Evolutionary conservation across 164 flowering plant species (phyloP), one percentile per base, ranked within the genome.

Genomic region (Houttuynia cordata): DNA sequence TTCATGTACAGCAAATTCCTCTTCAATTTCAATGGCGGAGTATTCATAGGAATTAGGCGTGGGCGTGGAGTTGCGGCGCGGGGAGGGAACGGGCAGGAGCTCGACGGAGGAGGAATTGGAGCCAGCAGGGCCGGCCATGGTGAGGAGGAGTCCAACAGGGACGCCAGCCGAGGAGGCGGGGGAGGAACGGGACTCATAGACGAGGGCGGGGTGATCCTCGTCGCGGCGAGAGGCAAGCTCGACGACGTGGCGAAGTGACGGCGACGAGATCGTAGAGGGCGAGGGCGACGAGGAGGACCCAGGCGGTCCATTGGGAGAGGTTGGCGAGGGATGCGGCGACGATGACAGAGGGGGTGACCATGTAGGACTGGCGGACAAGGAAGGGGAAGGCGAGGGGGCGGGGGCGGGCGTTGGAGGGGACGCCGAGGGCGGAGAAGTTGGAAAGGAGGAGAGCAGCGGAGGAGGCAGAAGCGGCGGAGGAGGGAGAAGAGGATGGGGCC

Each of bases 271-370:
- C 98, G 73, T 92, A 92, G 51, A 87, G 39, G 18, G 96, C 91
- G 78, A 92, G 65, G 0, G 91, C 89, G 51, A 89, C 80, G 56
- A 92, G 76, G 70, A 89, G 70, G 45, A 58, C 68, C 96, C 98
- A 92, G 2, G 98, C 89, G 1, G 93, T 89, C 98, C 98, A 92
- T 47, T 92, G 96, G 0, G 96, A 96, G 73, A 89, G 70, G 37
- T 78, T 78, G 0, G 98, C 76, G 66, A 92, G 89, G 96, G 96
- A 92, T 45, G 84, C 76, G 0, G 98, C 98, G 25, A 81, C 87
- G 50, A 86, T 70, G 0, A 92, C 78, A 70, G 91, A 96, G 68
- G 89, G 55, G 13, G 67, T 49, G 24, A 92, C 91, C 89, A 85
- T 84, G 67, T 83, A 89, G 24, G 63, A 59, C 66, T 92, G 96